Conservation (phyloP, 2,329 filamentous ascomycete species). For the Sclerotinia minor region DNA sequence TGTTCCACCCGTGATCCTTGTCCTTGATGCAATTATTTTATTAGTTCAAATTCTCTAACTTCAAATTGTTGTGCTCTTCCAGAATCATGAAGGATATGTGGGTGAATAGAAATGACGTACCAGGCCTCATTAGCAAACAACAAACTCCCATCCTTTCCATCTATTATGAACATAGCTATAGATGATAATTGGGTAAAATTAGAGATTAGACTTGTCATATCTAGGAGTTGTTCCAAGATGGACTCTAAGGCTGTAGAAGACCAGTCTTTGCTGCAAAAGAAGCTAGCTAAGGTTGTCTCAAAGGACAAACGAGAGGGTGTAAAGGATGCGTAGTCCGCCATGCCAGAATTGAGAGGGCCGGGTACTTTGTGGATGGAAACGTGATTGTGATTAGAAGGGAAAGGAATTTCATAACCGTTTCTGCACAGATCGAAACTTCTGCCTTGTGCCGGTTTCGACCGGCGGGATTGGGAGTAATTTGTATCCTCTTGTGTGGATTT, state of each 20-base stretch:
- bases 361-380: neutral
- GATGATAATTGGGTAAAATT: conserved; percentile 11
- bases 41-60: neutral
- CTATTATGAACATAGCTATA: conserved; percentile 5
- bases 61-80: neutral
- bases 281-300: neutral
- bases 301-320: neutral
- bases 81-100: neutral
- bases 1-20: conserved; percentile 9
- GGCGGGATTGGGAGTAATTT: neutral
- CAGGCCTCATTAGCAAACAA: conserved; percentile 17
- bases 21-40: neutral
- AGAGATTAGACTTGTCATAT: neutral
- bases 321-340: neutral
- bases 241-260: conserved; percentile 11
- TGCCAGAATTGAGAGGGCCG: neutral
- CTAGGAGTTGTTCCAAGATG: conserved; percentile 8
- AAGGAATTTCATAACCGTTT: neutral
- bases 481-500: neutral
- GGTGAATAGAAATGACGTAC: neutral
- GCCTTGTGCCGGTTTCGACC: neutral
- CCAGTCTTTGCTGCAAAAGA: conserved; percentile 5
- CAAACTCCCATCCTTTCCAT: conserved; percentile 2
- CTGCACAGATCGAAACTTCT: neutral
- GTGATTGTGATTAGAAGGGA: neutral